These are phyloP conservation scores for Xerocomus subilludens DNA, from an alignment of 1,284 basidiomycete genomes.

Conservation along the genomic window DNA sequence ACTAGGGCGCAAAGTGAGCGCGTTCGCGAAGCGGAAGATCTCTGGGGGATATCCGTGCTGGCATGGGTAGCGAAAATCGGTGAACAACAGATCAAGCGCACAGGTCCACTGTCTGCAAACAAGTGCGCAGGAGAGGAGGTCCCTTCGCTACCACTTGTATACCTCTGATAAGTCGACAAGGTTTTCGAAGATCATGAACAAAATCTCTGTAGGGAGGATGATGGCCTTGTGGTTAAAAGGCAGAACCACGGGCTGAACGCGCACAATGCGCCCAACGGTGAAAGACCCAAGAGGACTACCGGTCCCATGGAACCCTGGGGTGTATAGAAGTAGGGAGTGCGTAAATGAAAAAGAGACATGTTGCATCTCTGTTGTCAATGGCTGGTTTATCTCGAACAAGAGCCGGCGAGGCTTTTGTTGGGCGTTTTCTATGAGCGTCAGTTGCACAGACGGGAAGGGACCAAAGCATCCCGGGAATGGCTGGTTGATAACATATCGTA, in stretches of 20 bases:
- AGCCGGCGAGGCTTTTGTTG: background rate
- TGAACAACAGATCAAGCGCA: slow-evolving; percentile 3
- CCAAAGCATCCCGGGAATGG: background rate
- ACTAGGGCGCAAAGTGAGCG: background rate
- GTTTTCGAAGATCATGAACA: slow-evolving; percentile 4
- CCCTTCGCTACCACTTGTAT: slow-evolving; percentile 14
- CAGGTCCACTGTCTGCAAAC: slow-evolving; percentile 18
- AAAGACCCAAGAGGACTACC: background rate
- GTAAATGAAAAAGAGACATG: slow-evolving; percentile 14
- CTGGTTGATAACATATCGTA: too few relatives aligned
- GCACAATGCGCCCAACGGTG: slow-evolving; percentile 10
- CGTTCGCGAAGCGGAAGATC: slow-evolving; percentile 7
- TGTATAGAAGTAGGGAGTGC: background rate
- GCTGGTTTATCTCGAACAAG: slow-evolving; percentile 8
- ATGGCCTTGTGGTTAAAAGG: background rate
- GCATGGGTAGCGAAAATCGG: slow-evolving; percentile 7
- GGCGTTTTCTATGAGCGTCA: background rate
- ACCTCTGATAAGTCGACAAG: background rate
- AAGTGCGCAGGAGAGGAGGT: slow-evolving; percentile 10
- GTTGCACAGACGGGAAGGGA: background rate
- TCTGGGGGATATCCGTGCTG: background rate
- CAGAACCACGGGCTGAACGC: background rate
- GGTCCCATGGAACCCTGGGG: background rate
- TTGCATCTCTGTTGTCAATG: background rate
- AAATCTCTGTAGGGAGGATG: slow-evolving; percentile 10